Evolutionary conservation across 208 protist species (phyloP), one percentile per base, ranked within the genome.

Genomic region (Leishmania martiniquensis): DNA sequence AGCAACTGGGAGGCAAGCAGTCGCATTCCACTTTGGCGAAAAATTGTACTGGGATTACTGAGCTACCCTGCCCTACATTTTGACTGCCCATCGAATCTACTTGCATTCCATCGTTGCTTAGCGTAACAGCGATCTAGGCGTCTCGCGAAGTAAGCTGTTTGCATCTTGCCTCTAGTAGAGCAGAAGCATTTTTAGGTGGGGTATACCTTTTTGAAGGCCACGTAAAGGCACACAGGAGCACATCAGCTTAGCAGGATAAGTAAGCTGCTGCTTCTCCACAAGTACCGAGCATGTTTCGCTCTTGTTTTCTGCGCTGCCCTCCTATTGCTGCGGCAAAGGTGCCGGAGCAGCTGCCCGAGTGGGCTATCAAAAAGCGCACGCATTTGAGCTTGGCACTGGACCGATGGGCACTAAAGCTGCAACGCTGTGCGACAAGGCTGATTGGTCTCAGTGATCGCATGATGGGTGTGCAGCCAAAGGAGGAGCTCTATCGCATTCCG

Each of bases 401-500:
- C 29, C 62, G 62, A 52, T 70, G 88, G 62, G 80, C 83, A 47
- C n/a, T 77, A 20, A 85, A 81, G 63, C 45, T 97, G 34, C 89
- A 87, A 73, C 55, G 57, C 17, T 29, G 80, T 17, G 87, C 90
- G 4, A 89, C 84, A 34, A 85, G 84, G 12, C 32, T 93, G 1
- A 95, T 95, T 34, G 22, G 17, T 1, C 32, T 92, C 49, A 93
- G 93, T 66, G 86, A 96, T 80, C 44, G 75, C 25, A 83, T 96
- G 59, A 92, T 95, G 81, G 88, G 92, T 34, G 78, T 92, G 47
- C 92, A 95, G 72, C 94, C 94, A 45, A 90, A 90, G 62, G 92
- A 97, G 73, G 73, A 80, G 22, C 84, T 97, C 1, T 94, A 96
- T 84, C 79, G 88, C 59, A 85, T 95, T 85, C 94, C 92, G 59